Percentiles rank a stretch among this genome's conserved stretches.
These are phyloP conservation scores for Piloderma croceum DNA, from an alignment of 768 basidiomycete species.

Conservation along the genomic window DNA sequence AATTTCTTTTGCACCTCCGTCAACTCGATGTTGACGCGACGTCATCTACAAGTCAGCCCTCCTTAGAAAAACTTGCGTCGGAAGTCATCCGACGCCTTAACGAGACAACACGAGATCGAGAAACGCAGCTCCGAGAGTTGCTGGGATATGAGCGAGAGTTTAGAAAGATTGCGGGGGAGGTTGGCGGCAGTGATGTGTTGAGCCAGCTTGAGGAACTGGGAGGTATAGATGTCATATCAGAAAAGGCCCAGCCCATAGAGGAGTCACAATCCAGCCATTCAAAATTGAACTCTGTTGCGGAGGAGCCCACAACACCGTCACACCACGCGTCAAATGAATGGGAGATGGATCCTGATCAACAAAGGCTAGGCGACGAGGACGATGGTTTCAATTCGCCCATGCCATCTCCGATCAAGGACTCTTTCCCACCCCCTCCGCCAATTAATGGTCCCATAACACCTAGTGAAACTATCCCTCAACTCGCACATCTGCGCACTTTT, in stretches of 20 bases:
- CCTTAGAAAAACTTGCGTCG: slow-evolving; percentile 66
- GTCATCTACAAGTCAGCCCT: slow-evolving; percentile 22
- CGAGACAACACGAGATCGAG: slow-evolving; percentile 69
- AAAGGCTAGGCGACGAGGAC: slow-evolving; percentile 38
- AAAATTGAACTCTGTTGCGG: slow-evolving; percentile 33
- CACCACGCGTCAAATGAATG: slow-evolving; percentile 40
- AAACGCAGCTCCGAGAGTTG: slow-evolving; percentile 75
- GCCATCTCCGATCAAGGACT: slow-evolving; percentile 49
- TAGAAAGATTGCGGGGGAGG: slow-evolving; percentile 67
- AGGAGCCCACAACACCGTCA: slow-evolving; percentile 29
- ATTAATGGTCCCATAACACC: slow-evolving; percentile 50
- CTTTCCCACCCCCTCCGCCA: slow-evolving; percentile 49
- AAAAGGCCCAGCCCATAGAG: slow-evolving; percentile 23
- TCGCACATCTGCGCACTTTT: slow-evolving; percentile 65
- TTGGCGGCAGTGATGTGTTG: slow-evolving; percentile 70
- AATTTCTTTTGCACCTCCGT: slow-evolving; percentile 69
- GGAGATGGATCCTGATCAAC: slow-evolving; percentile 51
- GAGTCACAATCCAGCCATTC: slow-evolving; percentile 13
- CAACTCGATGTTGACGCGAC: slow-evolving; percentile 54
- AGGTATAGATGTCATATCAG: slow-evolving; percentile 38
- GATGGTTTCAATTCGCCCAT: slow-evolving; percentile 35
- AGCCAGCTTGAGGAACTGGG: slow-evolving; percentile 62
- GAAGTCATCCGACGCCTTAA: slow-evolving; percentile 75
- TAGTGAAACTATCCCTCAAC: slow-evolving; percentile 54
- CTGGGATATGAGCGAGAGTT: slow-evolving; percentile 77